phyloP scores from a whole-genome alignment of 176 grass and related monocot genomes.

The Cymbopogon citratus region DNA sequence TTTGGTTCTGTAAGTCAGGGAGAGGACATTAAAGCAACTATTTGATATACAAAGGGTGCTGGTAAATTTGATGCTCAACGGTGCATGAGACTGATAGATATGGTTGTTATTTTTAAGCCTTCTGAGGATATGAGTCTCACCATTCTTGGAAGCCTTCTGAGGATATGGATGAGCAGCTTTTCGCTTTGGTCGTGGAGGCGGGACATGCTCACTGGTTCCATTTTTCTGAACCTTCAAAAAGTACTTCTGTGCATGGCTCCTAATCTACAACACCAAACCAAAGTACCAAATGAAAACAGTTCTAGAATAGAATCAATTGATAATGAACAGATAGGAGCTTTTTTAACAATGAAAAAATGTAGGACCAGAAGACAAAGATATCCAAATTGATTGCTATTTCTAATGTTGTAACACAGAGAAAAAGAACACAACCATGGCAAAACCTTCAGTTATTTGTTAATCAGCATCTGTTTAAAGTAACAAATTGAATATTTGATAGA shows the following conservation, averaged over 20 bases:
- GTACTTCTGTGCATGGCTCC: slow-evolving; percentile 97
- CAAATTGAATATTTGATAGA: slow-evolving; percentile 2
- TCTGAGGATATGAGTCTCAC: slow-evolving; percentile 33
- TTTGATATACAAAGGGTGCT: slow-evolving; percentile 37
- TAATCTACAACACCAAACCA: slow-evolving; percentile 57
- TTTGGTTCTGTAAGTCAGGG: slow-evolving; percentile 58
- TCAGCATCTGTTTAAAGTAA: not conserved
- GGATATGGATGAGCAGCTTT: slow-evolving; percentile 99
- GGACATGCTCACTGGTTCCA: slow-evolving; percentile 88
- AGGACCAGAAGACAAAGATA: not conserved
- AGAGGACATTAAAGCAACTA: slow-evolving; percentile 19
- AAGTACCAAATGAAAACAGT: slow-evolving; percentile 2
- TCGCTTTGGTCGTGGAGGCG: slow-evolving; percentile 92
- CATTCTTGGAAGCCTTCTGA: slow-evolving; percentile 94
- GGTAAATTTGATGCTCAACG: not conserved
- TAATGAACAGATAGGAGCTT: not conserved
- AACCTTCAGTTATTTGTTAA: not conserved
- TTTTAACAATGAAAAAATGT: not conserved
- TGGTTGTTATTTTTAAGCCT: not conserved
- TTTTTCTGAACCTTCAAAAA: slow-evolving; percentile 99
- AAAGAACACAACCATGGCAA: not conserved
- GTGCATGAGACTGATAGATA: not conserved
- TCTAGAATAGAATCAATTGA: not conserved
- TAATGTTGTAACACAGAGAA: not conserved
- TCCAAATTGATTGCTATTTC: not conserved